Evolutionary conservation across 1,139 yeast species (phyloP).

Genomic region (Geotrichum reessii): DNA sequence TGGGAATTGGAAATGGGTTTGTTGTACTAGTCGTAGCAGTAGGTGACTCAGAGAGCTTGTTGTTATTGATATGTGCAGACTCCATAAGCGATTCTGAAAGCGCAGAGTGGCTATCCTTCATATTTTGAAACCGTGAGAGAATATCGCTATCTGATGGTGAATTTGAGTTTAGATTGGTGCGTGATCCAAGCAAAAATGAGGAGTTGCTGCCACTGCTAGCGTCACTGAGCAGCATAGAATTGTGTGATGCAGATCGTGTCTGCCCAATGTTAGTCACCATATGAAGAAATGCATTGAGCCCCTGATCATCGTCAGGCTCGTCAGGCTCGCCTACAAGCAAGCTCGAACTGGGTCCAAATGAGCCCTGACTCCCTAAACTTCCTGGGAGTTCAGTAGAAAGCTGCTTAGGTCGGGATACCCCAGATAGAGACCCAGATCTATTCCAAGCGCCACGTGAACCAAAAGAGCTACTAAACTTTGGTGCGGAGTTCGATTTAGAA

Average conservation of each 20-base stretch:
- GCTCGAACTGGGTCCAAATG: conserved; percentile 34
- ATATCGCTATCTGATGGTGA: conserved; percentile 27
- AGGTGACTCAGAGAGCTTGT: neutral
- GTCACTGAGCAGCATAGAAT: conserved; percentile 9
- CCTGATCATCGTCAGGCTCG: conserved; percentile 14
- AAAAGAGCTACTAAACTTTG: conserved; percentile 33
- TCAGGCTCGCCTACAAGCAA: conserved; percentile 27
- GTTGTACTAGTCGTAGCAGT: neutral
- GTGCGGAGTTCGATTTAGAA: conserved; percentile 25
- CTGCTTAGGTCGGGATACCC: conserved; percentile 22
- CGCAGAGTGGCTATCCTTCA: conserved; percentile 44
- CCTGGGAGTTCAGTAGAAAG: conserved; percentile 26
- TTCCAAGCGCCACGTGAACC: conserved; percentile 29
- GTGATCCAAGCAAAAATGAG: conserved; percentile 6
- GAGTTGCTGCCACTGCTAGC: conserved; percentile 15
- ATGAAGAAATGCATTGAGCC: conserved; percentile 37
- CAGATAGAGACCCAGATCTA: conserved; percentile 25
- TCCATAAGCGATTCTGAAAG: conserved; percentile 36
- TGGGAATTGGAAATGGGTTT: conserved; percentile 16
- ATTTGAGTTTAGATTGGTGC: conserved; percentile 5
- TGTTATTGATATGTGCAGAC: conserved; percentile 10
- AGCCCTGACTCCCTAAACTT: conserved; percentile 26
- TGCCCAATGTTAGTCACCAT: conserved; percentile 58
- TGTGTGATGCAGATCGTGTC: conserved; percentile 2
- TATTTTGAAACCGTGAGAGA: conserved; percentile 43